These are phyloP conservation scores for Lactarius evosmus DNA, from an alignment of 768 basidiomycete genomes.

Conservation along the genomic window DNA sequence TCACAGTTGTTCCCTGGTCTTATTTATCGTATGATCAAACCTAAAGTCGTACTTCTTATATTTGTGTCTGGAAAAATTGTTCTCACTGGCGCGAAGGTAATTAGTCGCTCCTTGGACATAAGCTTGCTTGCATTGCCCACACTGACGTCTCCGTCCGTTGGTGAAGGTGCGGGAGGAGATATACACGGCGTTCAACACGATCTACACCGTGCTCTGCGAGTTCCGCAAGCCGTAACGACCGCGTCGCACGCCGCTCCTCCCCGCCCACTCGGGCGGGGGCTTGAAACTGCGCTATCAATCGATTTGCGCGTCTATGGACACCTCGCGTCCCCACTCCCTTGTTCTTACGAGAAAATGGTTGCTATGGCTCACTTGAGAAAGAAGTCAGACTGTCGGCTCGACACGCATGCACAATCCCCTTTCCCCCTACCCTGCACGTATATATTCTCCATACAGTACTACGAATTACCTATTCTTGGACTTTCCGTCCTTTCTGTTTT, in stretches of 20 bases:
- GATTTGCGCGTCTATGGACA: conserved; percentile 8
- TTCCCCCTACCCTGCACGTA: conserved; percentile 23
- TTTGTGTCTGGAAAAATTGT: conserved; percentile 99
- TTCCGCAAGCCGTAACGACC: conserved; percentile 74
- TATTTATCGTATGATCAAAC: conserved; percentile 99
- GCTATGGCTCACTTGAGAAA: conserved; percentile 2
- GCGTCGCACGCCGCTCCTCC: conserved; percentile 23
- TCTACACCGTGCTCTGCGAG: conserved; percentile 96
- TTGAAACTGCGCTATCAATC: conserved; percentile 1
- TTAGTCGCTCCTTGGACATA: conserved; percentile 26
- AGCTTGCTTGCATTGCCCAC: background rate
- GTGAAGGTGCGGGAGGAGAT: conserved; percentile 95
- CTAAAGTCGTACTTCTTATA: conserved; percentile 96
- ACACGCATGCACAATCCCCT: conserved; percentile 13
- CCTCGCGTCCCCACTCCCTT: conserved; percentile 1
- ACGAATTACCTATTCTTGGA: conserved; percentile 19
- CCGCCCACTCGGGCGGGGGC: conserved; percentile 15
- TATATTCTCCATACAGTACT: conserved; percentile 27
- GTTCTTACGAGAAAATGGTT: conserved; percentile 2
- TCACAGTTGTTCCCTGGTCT: conserved; percentile 95
- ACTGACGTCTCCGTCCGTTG: conserved; percentile 43
- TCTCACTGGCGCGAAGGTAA: conserved; percentile 97
- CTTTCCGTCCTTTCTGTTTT: conserved; percentile 19
- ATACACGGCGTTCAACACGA: conserved; percentile 98
- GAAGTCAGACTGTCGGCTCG: conserved; percentile 7